Conservation (phyloP, 192 early-diverging fungal species). For the Podila minutissima region DNA sequence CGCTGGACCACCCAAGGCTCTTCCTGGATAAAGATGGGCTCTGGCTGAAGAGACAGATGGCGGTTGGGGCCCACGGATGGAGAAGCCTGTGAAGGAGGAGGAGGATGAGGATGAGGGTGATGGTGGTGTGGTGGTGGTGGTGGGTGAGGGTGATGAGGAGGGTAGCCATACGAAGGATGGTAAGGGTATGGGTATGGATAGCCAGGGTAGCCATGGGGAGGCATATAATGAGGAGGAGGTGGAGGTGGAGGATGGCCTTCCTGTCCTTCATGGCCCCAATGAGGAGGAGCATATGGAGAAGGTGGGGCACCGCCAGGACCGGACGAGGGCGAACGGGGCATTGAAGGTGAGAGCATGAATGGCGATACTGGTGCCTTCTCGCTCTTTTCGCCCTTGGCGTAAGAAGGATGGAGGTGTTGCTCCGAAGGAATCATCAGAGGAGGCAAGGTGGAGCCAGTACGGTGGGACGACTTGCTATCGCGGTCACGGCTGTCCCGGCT, state of each 20-base stretch:
- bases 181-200: constrained; percentile 37
- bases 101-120: constrained; percentile 6
- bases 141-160: constrained; percentile 24
- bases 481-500: neutral
- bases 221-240: constrained; percentile 22
- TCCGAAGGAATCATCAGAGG: constrained; percentile 36
- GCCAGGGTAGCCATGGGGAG: constrained; percentile 31
- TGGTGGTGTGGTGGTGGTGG: constrained; percentile 22
- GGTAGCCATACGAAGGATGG: constrained; percentile 46
- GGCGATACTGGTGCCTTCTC: constrained; percentile 32
- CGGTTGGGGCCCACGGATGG: neutral
- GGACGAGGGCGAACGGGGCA: constrained; percentile 36
- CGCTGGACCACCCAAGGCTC: constrained; percentile 46
- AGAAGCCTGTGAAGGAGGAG: constrained; percentile 9
- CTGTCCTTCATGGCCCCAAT: constrained; percentile 33
- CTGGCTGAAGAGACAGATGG: constrained; percentile 12
- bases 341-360: constrained; percentile 36
- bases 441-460: constrained; percentile 22
- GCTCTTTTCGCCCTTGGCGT: constrained; percentile 5
- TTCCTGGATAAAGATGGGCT: constrained; percentile 52
- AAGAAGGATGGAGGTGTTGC: constrained; percentile 41
- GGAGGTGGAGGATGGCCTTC: constrained; percentile 12
- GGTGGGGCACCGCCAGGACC: constrained; percentile 12
- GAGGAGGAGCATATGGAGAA: constrained; percentile 14
- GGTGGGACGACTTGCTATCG: neutral